Evolutionary conservation across 306 rosid species (phyloP).

Genomic region (Inga leiocalycina): DNA sequence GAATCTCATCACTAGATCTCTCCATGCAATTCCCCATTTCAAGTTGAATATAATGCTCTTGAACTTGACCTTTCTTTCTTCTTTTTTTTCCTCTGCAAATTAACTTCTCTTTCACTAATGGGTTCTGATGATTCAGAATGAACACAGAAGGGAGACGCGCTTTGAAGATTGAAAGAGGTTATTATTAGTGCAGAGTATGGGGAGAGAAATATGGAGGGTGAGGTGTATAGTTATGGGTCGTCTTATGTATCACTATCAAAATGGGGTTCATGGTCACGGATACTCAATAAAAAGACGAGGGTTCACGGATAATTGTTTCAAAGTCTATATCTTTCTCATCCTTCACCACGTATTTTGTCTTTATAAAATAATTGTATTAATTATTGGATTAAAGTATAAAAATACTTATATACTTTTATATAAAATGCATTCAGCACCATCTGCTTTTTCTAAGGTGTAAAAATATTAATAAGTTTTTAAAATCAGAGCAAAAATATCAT

Average conservation of each 20-base stretch:
- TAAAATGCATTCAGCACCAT: no score
- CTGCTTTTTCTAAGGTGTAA: no score
- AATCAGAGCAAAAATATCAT: no score
- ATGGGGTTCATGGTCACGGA: slow-evolving; percentile 14
- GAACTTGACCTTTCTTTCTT: background rate
- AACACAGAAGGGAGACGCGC: background rate
- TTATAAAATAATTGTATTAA: background rate
- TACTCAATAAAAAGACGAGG: background rate
- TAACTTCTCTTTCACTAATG: background rate
- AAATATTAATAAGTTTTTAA: no score
- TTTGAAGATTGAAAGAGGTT: background rate
- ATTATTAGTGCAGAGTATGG: background rate
- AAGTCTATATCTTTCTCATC: background rate
- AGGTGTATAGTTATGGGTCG: slow-evolving; percentile 21
- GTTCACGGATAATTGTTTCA: slow-evolving; percentile 36
- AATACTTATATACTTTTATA: no score
- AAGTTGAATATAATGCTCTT: background rate
- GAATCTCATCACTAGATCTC: slow-evolving; percentile 27
- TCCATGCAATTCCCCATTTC: slow-evolving; percentile 84
- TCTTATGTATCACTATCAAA: background rate
- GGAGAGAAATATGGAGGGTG: background rate
- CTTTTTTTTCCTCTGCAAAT: background rate
- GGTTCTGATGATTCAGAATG: background rate
- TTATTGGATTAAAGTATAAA: no score
- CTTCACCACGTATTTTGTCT: slow-evolving; percentile 17